Evolutionary conservation across 805 yeast species (phyloP).

Genomic region (Ogataea kodamae): DNA sequence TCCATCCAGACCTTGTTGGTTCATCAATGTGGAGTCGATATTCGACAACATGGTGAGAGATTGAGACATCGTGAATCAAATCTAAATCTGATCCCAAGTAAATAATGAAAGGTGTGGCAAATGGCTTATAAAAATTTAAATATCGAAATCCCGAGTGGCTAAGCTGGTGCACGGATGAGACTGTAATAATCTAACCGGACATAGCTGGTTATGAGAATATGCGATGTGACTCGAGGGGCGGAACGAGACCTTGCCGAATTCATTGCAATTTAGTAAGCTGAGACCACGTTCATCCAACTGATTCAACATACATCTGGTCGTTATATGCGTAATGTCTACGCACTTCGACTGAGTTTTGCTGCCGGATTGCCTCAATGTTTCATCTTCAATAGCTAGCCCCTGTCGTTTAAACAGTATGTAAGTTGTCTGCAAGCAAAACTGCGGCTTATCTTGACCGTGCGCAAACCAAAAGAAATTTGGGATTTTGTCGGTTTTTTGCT

Average conservation of each 20-base stretch:
- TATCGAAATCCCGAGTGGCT: constrained; percentile 14
- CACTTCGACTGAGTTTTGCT: no score
- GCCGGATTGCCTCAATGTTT: no score
- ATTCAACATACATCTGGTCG: no score
- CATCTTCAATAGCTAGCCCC: constrained; percentile 5
- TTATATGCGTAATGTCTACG: no score
- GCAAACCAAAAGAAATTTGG: constrained; percentile 10
- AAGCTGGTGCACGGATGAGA: constrained; percentile 12
- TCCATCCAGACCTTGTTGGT: constrained; percentile 15
- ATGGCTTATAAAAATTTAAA: constrained; percentile 11
- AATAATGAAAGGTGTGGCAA: constrained; percentile 19
- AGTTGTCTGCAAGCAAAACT: constrained; percentile 5
- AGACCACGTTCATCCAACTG: no score
- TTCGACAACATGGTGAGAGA: constrained; percentile 20
- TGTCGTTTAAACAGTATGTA: constrained; percentile 3
- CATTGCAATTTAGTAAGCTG: no score
- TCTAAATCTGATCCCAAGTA: constrained; percentile 3
- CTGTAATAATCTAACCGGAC: no score
- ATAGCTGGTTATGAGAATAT: constrained; percentile 1
- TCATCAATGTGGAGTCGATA: constrained; percentile 19
- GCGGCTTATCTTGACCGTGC: constrained; percentile 11
- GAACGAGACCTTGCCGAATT: background rate
- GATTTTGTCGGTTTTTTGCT: constrained; percentile 1
- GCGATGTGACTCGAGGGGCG: background rate
- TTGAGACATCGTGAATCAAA: constrained; percentile 12